Evolutionary conservation across 495 filamentous ascomycete species (phyloP).

Genomic region (Friedmanniomyces endolithicus): DNA sequence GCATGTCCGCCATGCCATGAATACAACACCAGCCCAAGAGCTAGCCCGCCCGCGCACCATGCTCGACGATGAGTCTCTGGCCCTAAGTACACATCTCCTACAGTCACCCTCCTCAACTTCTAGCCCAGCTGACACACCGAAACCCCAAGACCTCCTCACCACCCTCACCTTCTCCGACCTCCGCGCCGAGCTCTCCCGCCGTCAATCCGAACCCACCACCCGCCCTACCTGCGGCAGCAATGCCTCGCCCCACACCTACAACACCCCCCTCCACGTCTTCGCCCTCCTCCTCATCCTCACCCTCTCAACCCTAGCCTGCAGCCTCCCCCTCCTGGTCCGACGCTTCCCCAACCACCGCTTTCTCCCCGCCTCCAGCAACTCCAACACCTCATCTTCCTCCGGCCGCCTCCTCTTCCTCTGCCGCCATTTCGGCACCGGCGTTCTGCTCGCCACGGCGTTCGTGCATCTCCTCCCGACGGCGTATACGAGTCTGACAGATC

Average conservation of each 20-base stretch:
- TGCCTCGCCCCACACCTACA: slow-evolving; percentile 23
- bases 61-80: neutral
- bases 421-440: slow-evolving; percentile 40
- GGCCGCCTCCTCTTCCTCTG: slow-evolving; percentile 34
- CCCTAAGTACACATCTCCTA: neutral
- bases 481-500: slow-evolving; percentile 33
- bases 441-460: slow-evolving; percentile 38
- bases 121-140: neutral
- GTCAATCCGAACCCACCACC: slow-evolving; percentile 17
- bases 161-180: slow-evolving; percentile 27
- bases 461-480: slow-evolving; percentile 37
- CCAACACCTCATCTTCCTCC: slow-evolving; percentile 24
- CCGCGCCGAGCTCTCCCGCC: slow-evolving; percentile 26
- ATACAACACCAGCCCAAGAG: too few species aligned
- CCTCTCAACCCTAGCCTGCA: slow-evolving; percentile 26
- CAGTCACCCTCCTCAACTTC: neutral
- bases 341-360: slow-evolving; percentile 23
- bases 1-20: too few species aligned
- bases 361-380: too few species aligned
- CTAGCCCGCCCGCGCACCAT: neutral
- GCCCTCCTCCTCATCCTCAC: slow-evolving; percentile 33
- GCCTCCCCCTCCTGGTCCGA: slow-evolving; percentile 32
- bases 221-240: slow-evolving; percentile 28
- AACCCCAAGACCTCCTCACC: too few species aligned
- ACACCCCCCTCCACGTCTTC: slow-evolving; percentile 32